A percentile compares a stretch with the other conserved stretches of the same genome.
Conservation (phyloP, 306 rosid genomes). For the Pyrus pyrifolia region DNA sequence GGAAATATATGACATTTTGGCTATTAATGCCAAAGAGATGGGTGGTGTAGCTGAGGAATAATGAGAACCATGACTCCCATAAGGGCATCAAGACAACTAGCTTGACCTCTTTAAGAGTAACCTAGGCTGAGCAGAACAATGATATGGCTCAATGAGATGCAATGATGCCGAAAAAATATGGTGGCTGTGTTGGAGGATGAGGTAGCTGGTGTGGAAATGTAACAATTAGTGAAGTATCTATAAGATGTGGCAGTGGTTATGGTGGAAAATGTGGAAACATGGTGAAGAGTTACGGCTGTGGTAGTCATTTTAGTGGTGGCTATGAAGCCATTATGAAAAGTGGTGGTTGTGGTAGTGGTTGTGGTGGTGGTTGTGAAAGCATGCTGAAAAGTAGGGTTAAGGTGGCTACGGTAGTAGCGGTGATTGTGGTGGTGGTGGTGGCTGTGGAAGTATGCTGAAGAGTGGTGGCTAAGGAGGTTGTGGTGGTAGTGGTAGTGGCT, state of each 20-base stretch:
- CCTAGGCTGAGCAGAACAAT: slow-evolving; percentile 24
- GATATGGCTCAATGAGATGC: slow-evolving; percentile 24
- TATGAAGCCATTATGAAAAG: slow-evolving; percentile 17
- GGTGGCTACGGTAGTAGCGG: slow-evolving; percentile 15
- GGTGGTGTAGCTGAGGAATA: slow-evolving; percentile 9
- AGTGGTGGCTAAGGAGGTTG: slow-evolving; percentile 22
- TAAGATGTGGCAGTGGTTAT: slow-evolving; percentile 23
- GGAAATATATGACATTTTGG: slow-evolving; percentile 41
- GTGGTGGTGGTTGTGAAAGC: slow-evolving; percentile 32
- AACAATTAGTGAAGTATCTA: too few species aligned
- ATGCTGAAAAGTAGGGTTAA: slow-evolving; percentile 28
- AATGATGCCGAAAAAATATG: slow-evolving; percentile 26
- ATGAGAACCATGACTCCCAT: slow-evolving; percentile 14
- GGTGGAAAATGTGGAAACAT: slow-evolving; percentile 33
- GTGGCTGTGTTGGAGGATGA: neutral
- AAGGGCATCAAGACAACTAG: slow-evolving; percentile 11
- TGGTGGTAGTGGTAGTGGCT: slow-evolving; percentile 25
- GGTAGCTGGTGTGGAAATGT: too few species aligned
- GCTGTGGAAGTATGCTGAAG: slow-evolving; percentile 15
- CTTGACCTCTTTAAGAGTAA: slow-evolving; percentile 15
- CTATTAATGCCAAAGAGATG: slow-evolving; percentile 22
- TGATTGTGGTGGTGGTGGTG: slow-evolving; percentile 26
- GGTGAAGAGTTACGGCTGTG: slow-evolving; percentile 11
- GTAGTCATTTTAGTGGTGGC: slow-evolving; percentile 17
- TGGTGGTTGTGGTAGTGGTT: slow-evolving; percentile 22